Percentiles rank a stretch among this genome's conserved stretches.
Evolutionary conservation across 2,329 filamentous ascomycete genomes (phyloP).

Genomic region (Epichloe gansuensis): DNA sequence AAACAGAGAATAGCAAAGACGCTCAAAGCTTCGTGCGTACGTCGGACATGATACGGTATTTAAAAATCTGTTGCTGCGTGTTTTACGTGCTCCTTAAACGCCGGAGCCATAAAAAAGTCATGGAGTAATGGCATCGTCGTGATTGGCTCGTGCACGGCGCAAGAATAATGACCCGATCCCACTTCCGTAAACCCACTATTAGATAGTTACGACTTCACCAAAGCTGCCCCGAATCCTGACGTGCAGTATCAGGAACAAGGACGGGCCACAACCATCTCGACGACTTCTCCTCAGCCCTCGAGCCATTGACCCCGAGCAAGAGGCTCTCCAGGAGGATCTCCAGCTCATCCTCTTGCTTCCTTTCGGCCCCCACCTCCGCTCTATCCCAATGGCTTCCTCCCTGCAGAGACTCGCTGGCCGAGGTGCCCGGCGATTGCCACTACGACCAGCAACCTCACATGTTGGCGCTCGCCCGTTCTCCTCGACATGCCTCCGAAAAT

Average conservation of each 20-base stretch:
- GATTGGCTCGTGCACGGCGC: constrained; percentile 18
- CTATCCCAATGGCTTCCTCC: constrained; percentile 45
- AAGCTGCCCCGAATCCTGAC: constrained; percentile 20
- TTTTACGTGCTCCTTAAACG: background rate
- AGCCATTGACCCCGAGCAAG: constrained; percentile 25
- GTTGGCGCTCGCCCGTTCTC: constrained; percentile 48
- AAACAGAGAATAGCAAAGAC: too few relatives aligned
- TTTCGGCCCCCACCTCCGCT: constrained; percentile 15
- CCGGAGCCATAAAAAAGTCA: background rate
- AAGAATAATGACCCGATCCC: constrained; percentile 21
- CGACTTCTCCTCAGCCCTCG: constrained; percentile 13
- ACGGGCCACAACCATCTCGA: constrained; percentile 5
- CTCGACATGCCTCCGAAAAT: constrained; percentile 47
- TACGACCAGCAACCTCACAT: constrained; percentile 28
- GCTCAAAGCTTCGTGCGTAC: too few relatives aligned
- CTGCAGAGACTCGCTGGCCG: constrained; percentile 61
- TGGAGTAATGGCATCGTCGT: constrained; percentile 13
- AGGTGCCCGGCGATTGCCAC: constrained; percentile 54
- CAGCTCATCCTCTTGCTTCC: constrained; percentile 16
- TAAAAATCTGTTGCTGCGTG: too few relatives aligned
- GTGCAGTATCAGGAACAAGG: constrained; percentile 5
- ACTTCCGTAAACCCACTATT: constrained; percentile 11
- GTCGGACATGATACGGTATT: too few relatives aligned
- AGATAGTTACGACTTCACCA: constrained; percentile 6
- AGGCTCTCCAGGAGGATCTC: constrained; percentile 21